phyloP scores from a whole-genome alignment of 2,329 filamentous ascomycete species.

The Stagonosporopsis tanaceti region DNA sequence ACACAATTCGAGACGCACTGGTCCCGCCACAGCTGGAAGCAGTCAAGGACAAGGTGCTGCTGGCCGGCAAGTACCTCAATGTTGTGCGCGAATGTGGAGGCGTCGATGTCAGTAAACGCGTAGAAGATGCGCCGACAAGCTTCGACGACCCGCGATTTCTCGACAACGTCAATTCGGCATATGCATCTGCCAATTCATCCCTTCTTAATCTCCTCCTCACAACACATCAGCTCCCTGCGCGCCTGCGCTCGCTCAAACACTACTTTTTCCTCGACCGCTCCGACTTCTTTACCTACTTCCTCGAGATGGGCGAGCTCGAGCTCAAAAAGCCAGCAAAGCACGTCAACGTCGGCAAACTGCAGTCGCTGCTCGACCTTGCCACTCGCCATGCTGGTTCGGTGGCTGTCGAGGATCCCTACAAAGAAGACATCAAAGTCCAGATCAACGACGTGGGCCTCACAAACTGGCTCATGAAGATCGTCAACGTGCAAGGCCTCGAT shows the following conservation, averaged over 20 bases:
- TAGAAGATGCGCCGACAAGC: conserved; percentile 85
- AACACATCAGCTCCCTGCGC: conserved; percentile 86
- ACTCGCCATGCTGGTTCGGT: conserved; percentile 95
- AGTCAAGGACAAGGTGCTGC: conserved; percentile 91
- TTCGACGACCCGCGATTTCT: conserved; percentile 92
- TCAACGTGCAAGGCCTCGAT: conserved; percentile 95
- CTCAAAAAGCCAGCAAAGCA: conserved; percentile 86
- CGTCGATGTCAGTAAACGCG: conserved; percentile 89
- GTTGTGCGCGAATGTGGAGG: conserved; percentile 97
- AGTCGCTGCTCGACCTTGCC: conserved; percentile 93
- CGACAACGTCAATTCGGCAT: conserved; percentile 94
- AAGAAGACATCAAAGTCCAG: conserved; percentile 96
- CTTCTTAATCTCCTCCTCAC: conserved; percentile 90
- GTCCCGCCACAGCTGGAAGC: conserved; percentile 90
- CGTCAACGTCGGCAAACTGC: conserved; percentile 91
- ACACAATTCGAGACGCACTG: conserved; percentile 90
- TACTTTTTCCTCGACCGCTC: conserved; percentile 99
- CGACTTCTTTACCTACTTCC: conserved; percentile 97
- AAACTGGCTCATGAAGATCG: conserved; percentile 93
- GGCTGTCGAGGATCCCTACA: conserved; percentile 93
- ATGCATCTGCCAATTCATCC: conserved; percentile 94
- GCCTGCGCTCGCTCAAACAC: conserved; percentile 91
- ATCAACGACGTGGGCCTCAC: conserved; percentile 96
- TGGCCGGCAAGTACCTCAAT: conserved; percentile 97
- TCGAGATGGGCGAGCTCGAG: conserved; percentile 89